Percentiles rank a stretch among this genome's conserved stretches.
Conservation (phyloP, 1,139 yeast species). For the Geotrichum candidum region DNA sequence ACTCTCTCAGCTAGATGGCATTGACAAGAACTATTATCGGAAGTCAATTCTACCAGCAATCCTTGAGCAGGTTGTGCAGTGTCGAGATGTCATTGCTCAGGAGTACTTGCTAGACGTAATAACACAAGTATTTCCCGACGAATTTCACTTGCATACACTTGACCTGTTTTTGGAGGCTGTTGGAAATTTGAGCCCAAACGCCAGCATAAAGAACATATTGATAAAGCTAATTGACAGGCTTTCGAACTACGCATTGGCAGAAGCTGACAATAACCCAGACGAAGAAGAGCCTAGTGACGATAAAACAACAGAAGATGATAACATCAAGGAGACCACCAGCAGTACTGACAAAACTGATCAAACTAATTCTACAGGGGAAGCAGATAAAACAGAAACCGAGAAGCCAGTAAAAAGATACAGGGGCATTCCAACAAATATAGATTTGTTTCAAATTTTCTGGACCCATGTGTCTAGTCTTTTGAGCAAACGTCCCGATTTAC, state of each 20-base stretch:
- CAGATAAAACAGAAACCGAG: conserved; percentile 9
- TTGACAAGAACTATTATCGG: conserved; percentile 57
- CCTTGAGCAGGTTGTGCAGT: conserved; percentile 91
- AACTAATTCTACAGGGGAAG: background rate
- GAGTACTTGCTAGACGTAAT: conserved; percentile 82
- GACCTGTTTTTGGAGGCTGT: conserved; percentile 61
- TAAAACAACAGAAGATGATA: background rate
- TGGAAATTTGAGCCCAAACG: conserved; percentile 61
- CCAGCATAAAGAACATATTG: conserved; percentile 61
- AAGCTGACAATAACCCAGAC: conserved; percentile 23
- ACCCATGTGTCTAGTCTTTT: conserved; percentile 51
- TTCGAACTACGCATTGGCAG: conserved; percentile 47
- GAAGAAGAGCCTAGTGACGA: conserved; percentile 8
- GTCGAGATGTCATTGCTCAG: conserved; percentile 88
- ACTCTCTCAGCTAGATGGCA: conserved; percentile 77
- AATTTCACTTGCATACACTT: conserved; percentile 75
- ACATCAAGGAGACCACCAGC: background rate
- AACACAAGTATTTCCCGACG: conserved; percentile 91
- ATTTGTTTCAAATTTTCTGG: conserved; percentile 60
- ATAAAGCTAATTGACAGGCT: conserved; percentile 68
- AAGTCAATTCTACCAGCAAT: conserved; percentile 67
- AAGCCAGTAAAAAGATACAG: conserved; percentile 1
- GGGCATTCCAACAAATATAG: conserved; percentile 25
- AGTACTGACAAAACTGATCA: conserved; percentile 6
- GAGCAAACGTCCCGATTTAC: conserved; percentile 55